Percentiles rank a stretch among this genome's conserved stretches.
Conservation (phyloP, 2,329 filamentous ascomycete species). For the Chaetomiaceae sp. region DNA sequence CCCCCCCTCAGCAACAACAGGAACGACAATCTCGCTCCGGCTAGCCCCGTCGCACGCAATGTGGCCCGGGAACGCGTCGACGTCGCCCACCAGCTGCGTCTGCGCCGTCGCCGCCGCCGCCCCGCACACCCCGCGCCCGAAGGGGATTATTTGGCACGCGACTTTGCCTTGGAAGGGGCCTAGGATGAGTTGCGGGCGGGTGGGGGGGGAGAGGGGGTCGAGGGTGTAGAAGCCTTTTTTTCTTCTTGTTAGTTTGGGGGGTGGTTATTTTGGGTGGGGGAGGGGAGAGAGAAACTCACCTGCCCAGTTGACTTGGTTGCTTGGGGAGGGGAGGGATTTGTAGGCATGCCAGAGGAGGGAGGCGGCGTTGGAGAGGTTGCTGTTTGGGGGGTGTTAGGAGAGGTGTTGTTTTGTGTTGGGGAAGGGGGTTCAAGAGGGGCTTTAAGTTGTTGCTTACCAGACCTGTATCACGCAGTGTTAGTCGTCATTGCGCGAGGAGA, state of each 20-base stretch:
- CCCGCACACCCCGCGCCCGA: conserved; percentile 72
- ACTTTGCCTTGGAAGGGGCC: conserved; percentile 77
- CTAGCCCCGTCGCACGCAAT: conserved; percentile 76
- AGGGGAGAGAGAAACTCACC: conserved; percentile 35
- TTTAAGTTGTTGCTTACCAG: conserved; percentile 9
- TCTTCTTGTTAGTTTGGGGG: conserved; percentile 1
- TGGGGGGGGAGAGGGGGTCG: conserved; percentile 40
- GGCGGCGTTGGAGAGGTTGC: conserved; percentile 72
- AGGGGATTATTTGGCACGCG: conserved; percentile 72
- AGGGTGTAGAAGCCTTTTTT: conserved; percentile 66
- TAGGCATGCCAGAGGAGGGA: conserved; percentile 76
- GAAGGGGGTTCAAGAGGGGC: background rate
- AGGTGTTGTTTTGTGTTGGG: background rate
- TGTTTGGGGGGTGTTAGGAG: conserved; percentile 30
- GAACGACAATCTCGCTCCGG: conserved; percentile 77
- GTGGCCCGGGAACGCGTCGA: conserved; percentile 71
- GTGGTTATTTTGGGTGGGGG: background rate
- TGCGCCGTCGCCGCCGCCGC: conserved; percentile 54
- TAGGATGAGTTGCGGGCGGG: conserved; percentile 57
- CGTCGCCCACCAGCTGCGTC: conserved; percentile 66
- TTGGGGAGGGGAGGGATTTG: conserved; percentile 64
- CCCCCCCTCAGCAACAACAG: conserved; percentile 41
- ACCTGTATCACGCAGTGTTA: conserved; percentile 1
- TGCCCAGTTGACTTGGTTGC: conserved; percentile 70
- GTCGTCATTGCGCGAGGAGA: background rate